Conservation (phyloP, 495 filamentous ascomycete genomes). For the Daldinia loculata region DNA sequence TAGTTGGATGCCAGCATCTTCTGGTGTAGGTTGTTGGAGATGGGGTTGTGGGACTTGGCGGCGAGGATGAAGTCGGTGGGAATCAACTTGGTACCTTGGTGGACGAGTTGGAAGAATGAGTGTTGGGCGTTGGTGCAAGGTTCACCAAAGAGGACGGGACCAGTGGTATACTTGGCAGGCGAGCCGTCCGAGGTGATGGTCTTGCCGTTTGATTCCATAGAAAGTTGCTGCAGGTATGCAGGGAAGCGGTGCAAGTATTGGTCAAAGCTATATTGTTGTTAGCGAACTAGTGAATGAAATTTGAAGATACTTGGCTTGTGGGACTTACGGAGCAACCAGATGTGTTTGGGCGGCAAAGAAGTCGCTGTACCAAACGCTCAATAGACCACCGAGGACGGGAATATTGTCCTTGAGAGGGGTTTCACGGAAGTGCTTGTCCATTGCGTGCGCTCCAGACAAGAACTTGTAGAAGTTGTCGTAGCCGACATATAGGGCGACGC, state of each 20-base stretch:
- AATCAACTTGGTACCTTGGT: constrained; percentile 99
- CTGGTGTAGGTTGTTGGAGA: constrained; percentile 90
- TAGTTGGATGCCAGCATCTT: constrained; percentile 99
- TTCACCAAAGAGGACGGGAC: constrained; percentile 92
- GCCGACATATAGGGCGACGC: constrained; percentile 92
- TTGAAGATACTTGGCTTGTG: neutral
- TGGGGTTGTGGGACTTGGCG: constrained; percentile 94
- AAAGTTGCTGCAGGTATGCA: constrained; percentile 97
- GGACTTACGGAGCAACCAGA: constrained; percentile 82
- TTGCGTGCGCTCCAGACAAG: constrained; percentile 91
- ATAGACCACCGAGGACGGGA: constrained; percentile 85
- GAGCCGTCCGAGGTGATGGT: constrained; percentile 89
- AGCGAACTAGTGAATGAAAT: constrained; percentile 20
- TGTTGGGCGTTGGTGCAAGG: constrained; percentile 99
- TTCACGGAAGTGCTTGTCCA: constrained; percentile 97
- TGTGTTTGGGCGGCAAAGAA: constrained; percentile 98
- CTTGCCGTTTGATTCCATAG: constrained; percentile 99
- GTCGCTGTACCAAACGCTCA: constrained; percentile 98
- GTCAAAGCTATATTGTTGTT: constrained; percentile 71
- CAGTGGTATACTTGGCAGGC: constrained; percentile 96
- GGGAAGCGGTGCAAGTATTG: constrained; percentile 99
- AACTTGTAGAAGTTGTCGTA: constrained; percentile 98
- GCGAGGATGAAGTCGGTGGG: constrained; percentile 98
- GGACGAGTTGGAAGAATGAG: constrained; percentile 99
- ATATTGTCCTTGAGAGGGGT: constrained; percentile 95